Base-by-base conservation (phyloP, 352 stramenopile species). In the Globisporangium paroecandrum region DNA sequence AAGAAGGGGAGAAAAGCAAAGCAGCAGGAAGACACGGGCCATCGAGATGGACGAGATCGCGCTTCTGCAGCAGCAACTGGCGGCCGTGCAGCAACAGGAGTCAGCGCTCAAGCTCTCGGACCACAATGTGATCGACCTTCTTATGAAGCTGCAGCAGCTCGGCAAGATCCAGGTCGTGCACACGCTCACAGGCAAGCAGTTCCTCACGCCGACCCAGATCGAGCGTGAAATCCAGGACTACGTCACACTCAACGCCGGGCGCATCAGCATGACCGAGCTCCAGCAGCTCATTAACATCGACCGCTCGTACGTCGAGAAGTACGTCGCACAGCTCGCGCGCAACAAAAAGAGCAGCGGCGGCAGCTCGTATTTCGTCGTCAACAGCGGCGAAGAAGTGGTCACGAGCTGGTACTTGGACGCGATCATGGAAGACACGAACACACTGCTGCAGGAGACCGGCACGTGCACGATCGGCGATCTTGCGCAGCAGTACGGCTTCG, bases 361-460 rank as follows among this genome's bases (percentile, higher is more conserved):
- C 36, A 79, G 81, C 58, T 58, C 72, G 25, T 91, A 87, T 68
- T 75, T 76, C 43, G 66, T 93, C 20, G 74, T 93, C 43, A 93
- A 90, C 73, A 77, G 81, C 38, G 88, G 85, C 29, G 86, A 92
- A 69, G 88, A 94, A 66, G 70, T 95, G 43, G 65, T 95, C 25
- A 93, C 86, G 63, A 90, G 76, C 66, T 84, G 78, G 79, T 95
- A 95, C 64, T 69, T 95, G 56, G 85, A 95, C 69, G 83, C 75
- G 27, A 94, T 95, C 72, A 94, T 93, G 82, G 79, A 92, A 61
- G 83, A 94, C 66, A 89, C 82, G 24, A 80, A 93, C 63, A 79
- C 87, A 58, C 59, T 91, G 36, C 72, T 95, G n/a, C 82, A 93
- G 34, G 84, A 93, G 53, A 82, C 68, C 29, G 88, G 86, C 2